Base-by-base conservation (phyloP, 768 basidiomycete species). In the Lactarius vividus region DNA sequence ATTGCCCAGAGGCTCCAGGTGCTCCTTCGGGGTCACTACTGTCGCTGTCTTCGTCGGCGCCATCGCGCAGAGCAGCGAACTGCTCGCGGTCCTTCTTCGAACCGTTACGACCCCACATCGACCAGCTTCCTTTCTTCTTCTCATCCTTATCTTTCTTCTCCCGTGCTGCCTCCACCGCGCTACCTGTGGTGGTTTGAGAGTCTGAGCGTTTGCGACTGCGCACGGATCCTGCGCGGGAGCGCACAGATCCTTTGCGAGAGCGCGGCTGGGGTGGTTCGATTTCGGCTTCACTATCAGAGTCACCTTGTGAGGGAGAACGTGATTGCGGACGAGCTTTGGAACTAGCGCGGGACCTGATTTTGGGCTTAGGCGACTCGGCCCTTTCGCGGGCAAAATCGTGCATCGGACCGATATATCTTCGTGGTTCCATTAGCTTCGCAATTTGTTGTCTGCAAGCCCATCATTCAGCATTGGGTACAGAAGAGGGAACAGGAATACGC, bases 161-260 rank as follows among this genome's bases (percentile, higher is more conserved):
- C 49, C 76, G 76, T 37, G 76, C 72, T 35, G 77, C 75, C 3
- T 77, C 79, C 49, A 77, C 77, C 55, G 69, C 46, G 74, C 79
- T 64, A 68, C 63, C 74, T 2, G 76, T 70, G 11, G 82, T 80
- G 16, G 77, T 79, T 1, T 72, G 78, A 69, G 88, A 90, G 68
- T 86, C 85, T 1, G 86, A 78, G 5, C 89, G 84, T 71, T 85
- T 87, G 49, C 88, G 81, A 2, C 87, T 73, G 68, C 77, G 79
- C 26, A 78, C 78, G 13, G 77, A 73, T 26, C 79, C 78, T 2
- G 84, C 82, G 49, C 79, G 82, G 23, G 78, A 76, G 54, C 80
- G 78, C 18, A 72, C 68, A 18, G 71, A 65, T 16, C 73, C 66
- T 63, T 71, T 71, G n/a, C 66, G 68, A 16, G 71, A 71, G 13